Conservation (phyloP, 305 asterid genomes). For the Fraxinus baroniana region DNA sequence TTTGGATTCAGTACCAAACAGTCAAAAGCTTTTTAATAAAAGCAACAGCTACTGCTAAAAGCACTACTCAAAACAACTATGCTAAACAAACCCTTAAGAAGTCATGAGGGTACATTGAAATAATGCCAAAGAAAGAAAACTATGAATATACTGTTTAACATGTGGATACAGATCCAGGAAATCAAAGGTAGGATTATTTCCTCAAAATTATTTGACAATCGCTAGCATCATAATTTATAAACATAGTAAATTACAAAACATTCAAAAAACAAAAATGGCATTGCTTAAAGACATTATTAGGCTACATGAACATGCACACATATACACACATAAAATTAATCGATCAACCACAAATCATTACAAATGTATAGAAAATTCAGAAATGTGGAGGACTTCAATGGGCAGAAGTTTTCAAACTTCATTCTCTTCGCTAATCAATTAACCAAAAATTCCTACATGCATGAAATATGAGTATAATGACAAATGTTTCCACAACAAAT, state of each 20-base stretch:
- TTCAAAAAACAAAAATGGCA: neutral
- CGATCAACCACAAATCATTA: neutral
- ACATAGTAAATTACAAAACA: neutral
- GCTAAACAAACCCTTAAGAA: neutral
- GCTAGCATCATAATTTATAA: conserved; percentile 7
- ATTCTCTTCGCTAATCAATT: conserved; percentile 3
- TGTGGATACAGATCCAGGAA: neutral
- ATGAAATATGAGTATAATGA: neutral
- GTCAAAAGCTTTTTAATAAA: neutral
- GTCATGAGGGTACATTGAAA: neutral
- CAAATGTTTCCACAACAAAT: neutral
- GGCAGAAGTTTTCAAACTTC: neutral
- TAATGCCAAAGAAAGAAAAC: neutral
- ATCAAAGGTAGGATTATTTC: neutral
- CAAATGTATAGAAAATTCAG: neutral
- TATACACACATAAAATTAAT: neutral
- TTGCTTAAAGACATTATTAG: neutral
- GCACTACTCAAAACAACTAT: neutral
- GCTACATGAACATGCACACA: neutral
- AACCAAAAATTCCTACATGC: neutral
- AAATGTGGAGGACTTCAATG: neutral
- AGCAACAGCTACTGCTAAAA: neutral
- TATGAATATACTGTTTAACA: neutral
- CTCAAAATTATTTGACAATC: neutral
- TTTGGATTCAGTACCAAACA: neutral